These are phyloP conservation scores for Ambispora gerdemannii DNA, from an alignment of 192 early-diverging fungal genomes.

Conservation along the genomic window DNA sequence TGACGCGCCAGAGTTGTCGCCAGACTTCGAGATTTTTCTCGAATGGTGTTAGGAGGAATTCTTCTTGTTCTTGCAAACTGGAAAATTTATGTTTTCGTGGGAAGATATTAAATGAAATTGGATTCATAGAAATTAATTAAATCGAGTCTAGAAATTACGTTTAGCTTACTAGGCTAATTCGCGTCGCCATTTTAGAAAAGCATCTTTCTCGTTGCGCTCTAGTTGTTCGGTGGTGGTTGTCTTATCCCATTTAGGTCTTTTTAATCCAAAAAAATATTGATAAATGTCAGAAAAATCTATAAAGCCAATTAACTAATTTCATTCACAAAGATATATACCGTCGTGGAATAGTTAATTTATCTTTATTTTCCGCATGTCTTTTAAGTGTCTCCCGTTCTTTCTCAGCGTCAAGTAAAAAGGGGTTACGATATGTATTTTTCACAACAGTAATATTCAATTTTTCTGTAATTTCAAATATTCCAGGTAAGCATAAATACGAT, in stretches of 20 bases:
- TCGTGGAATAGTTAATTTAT: conserved; percentile 80
- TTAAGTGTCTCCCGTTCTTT: conserved; percentile 75
- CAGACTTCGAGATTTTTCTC: conserved; percentile 99
- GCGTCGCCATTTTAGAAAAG: conserved; percentile 92
- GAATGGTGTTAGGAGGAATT: conserved; percentile 92
- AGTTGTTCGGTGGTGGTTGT: conserved; percentile 78
- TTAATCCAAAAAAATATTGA: conserved; percentile 1
- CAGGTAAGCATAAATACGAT: background rate
- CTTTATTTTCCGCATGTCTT: conserved; percentile 74
- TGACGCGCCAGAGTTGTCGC: conserved; percentile 98
- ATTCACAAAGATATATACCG: conserved; percentile 37
- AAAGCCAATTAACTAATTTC: too few species aligned
- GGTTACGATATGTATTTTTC: conserved; percentile 68
- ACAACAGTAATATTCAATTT: conserved; percentile 82
- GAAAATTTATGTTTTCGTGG: conserved; percentile 18
- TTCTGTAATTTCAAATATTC: conserved; percentile 44
- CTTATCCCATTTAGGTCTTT: conserved; percentile 79
- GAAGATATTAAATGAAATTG: conserved; percentile 19
- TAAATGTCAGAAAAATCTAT: too few species aligned
- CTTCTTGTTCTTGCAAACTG: conserved; percentile 88
- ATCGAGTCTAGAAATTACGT: too few species aligned
- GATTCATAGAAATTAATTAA: background rate
- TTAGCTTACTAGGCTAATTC: conserved; percentile 62
- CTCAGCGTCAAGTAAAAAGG: conserved; percentile 74
- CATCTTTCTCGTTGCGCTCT: conserved; percentile 76